A percentile compares a stretch with the other conserved stretches of the same genome.
These are phyloP conservation scores for Boletus semigastroideus DNA, from an alignment of 1,284 basidiomycete genomes.

Conservation along the genomic window DNA sequence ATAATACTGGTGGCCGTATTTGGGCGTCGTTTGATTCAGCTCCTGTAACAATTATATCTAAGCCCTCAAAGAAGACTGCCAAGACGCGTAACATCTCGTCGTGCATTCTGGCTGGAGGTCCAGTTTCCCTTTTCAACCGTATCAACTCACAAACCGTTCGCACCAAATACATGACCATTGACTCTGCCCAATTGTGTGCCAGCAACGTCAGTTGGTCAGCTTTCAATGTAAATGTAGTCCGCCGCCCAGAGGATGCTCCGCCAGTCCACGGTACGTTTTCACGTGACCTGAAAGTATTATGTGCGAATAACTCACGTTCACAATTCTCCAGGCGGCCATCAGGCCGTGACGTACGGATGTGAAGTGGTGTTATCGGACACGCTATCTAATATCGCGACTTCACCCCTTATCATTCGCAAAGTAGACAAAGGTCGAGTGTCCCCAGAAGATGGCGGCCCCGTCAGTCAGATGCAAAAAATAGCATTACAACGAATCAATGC, in stretches of 20 bases:
- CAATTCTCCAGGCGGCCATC: slow-evolving; percentile 55
- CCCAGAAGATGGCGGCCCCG: slow-evolving; percentile 82
- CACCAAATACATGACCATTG: slow-evolving; percentile 95
- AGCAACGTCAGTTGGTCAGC: slow-evolving; percentile 90
- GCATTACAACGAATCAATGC: slow-evolving; percentile 83
- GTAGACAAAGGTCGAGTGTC: slow-evolving; percentile 89
- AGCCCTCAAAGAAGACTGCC: slow-evolving; percentile 95
- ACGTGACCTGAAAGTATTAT: slow-evolving; percentile 48
- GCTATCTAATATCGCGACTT: slow-evolving; percentile 79
- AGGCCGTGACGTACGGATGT: slow-evolving; percentile 89
- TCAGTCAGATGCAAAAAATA: slow-evolving; percentile 96
- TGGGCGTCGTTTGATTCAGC: slow-evolving; percentile 93
- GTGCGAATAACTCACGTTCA: slow-evolving; percentile 40
- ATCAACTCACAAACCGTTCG: slow-evolving; percentile 97
- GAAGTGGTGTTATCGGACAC: slow-evolving; percentile 85
- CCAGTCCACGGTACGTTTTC: slow-evolving; percentile 55
- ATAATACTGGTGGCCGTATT: slow-evolving; percentile 57
- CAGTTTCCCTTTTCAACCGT: slow-evolving; percentile 94
- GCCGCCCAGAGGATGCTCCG: slow-evolving; percentile 57
- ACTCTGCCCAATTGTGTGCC: slow-evolving; percentile 80
- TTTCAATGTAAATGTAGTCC: slow-evolving; percentile 87
- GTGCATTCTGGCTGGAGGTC: slow-evolving; percentile 85
- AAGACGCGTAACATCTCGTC: slow-evolving; percentile 93
- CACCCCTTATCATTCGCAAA: slow-evolving; percentile 88
- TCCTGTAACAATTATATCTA: slow-evolving; percentile 93